A percentile compares a stretch with the other conserved stretches of the same genome.
Evolutionary conservation across 2,329 filamentous ascomycete genomes (phyloP).

Genomic region (Colletotrichum spinosum): DNA sequence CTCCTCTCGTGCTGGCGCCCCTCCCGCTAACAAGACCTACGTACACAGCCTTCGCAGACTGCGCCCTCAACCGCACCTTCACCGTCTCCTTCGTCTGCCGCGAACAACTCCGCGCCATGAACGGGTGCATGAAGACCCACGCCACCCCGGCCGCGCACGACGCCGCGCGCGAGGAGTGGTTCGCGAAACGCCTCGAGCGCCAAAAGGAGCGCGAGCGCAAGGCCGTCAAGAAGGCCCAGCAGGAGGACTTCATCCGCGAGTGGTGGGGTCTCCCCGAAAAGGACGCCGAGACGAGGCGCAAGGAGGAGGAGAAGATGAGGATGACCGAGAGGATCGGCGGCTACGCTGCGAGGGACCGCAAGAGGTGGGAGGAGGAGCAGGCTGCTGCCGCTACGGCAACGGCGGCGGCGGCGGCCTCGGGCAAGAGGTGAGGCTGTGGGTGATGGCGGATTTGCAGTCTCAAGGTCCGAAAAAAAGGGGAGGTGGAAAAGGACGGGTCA

Average conservation of each 20-base stretch:
- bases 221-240: constrained; percentile 67
- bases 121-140: constrained; percentile 89
- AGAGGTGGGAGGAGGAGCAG: constrained; percentile 39
- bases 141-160: constrained; percentile 89
- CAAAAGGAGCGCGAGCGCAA: constrained; percentile 75
- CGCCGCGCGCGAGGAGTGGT: constrained; percentile 93
- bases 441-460: constrained; percentile 7
- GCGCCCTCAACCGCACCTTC: constrained; percentile 86
- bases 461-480: neutral
- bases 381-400: constrained; percentile 11
- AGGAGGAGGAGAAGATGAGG: constrained; percentile 63
- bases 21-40: constrained; percentile 2
- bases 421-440: constrained; percentile 10
- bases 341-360: constrained; percentile 55
- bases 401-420: constrained; percentile 17
- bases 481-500: neutral
- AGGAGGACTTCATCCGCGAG: constrained; percentile 74
- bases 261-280: constrained; percentile 74
- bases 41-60: constrained; percentile 84
- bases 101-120: constrained; percentile 85
- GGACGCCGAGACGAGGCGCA: constrained; percentile 61
- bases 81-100: constrained; percentile 90
- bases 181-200: constrained; percentile 79
- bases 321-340: constrained; percentile 68
- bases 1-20: neutral